Base-by-base conservation (phyloP, 352 stramenopile genomes). In the Globisporangium orthogonon region DNA sequence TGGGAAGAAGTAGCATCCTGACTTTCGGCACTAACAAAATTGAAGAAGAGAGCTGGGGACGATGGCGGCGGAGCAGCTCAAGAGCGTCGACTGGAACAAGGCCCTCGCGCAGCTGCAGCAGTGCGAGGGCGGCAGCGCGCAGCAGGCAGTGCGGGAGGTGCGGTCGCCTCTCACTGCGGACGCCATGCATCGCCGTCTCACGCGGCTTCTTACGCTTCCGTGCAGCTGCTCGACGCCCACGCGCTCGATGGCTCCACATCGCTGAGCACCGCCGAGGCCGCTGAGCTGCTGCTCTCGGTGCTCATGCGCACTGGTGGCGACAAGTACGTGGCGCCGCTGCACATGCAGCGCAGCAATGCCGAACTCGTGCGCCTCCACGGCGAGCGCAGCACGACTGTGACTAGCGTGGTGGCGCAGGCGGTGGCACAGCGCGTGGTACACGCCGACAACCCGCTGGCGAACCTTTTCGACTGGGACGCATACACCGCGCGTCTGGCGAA, bases 381-480 rank as follows among this genome's bases (percentile, higher is more conserved):
- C 2, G 54, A 64, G 31, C 75, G 77, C 50, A 66, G 66, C 14
- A 18, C 13, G 0, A 56, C 66, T 3, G 67, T 88, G 2, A 62
- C 73, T 18, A 52, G 50, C 9, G 73, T 88, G n/a, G 78, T 89
- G 31, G 51, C 71, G 33, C 67, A 81, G 1, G 74, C 73, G 1
- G 52, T 90, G 18, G 52, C 56, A 17, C 73, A 89, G 52, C 61
- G 71, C 53, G 37, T 87, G 9, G 46, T 91, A 40, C 67, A 72
- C 57, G 71, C 88, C 62, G 69, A 81, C 43, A 83, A 67, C 45
- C 76, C 78, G 23, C 56, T 89, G 13, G 61, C 70, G 13, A 89
- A 92, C 48, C 59, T 89, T 35, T 87, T 88, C 56, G 73, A 74
- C 35, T 87, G 70, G 70, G 72, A 87, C 60, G 69, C 76, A 45